These are phyloP conservation scores for Hyparrhenia diplandra DNA, from an alignment of 176 grass and related monocot species.

Conservation along the genomic window DNA sequence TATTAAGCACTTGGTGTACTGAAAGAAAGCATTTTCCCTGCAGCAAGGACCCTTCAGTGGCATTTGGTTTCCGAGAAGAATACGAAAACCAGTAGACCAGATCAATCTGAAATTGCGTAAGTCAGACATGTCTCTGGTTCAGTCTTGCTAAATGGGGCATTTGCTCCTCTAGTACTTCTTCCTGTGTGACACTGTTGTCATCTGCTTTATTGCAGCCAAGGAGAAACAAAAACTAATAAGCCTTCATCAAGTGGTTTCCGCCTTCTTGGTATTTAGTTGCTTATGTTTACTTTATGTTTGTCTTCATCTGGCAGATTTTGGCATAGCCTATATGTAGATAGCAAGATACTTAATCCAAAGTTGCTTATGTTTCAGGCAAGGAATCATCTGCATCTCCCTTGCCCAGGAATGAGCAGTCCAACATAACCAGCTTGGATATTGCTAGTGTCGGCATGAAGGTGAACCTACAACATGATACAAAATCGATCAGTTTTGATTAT, in stretches of 20 bases:
- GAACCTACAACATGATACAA: conserved; percentile 26
- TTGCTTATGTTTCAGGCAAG: conserved; percentile 42
- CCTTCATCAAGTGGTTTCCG: conserved; percentile 53
- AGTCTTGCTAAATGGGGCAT: not conserved
- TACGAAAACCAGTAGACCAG: conserved; percentile 44
- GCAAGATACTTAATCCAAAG: conserved; percentile 14
- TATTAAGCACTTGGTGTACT: conserved; percentile 9
- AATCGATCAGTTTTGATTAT: not conserved
- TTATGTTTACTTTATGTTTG: conserved; percentile 1
- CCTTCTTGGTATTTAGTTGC: conserved; percentile 38
- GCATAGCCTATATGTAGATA: not conserved
- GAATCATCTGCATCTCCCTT: conserved; percentile 36
- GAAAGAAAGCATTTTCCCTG: conserved; percentile 7
- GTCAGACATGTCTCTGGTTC: conserved; percentile 5
- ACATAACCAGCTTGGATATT: conserved; percentile 24
- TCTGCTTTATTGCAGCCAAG: conserved; percentile 55
- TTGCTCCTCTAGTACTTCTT: not conserved
- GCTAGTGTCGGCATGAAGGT: conserved; percentile 48
- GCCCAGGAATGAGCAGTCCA: conserved; percentile 39
- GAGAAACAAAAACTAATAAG: conserved; percentile 57
- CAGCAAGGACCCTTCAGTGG: conserved; percentile 94
- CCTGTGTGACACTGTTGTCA: not conserved
- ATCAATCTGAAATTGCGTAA: conserved; percentile 45
- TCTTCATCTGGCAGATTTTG: not conserved
- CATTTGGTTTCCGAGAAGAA: conserved; percentile 81